A percentile compares a stretch with the other conserved stretches of the same genome.
These are phyloP conservation scores for Pleurotus ostreatus DNA, from an alignment of 768 basidiomycete species.

Conservation along the genomic window DNA sequence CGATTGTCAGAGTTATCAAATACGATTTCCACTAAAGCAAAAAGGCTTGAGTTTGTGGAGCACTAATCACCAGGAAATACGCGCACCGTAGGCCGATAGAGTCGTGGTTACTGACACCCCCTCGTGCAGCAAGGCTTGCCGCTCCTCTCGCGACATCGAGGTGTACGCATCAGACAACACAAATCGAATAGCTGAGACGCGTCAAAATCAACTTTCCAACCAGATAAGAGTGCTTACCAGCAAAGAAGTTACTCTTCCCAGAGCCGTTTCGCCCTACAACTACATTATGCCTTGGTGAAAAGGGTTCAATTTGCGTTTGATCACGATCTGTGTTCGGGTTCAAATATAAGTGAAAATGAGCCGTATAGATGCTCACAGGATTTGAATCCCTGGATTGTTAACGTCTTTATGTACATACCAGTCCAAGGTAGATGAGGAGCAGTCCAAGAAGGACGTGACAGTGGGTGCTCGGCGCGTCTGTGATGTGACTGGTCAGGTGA, in stretches of 20 bases:
- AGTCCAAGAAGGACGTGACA: no score
- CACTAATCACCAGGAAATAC: no score
- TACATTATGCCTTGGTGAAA: constrained; percentile 91
- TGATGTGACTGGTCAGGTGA: no score
- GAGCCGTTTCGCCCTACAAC: constrained; percentile 97
- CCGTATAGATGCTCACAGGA: constrained; percentile 62
- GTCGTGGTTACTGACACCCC: constrained; percentile 86
- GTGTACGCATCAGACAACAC: constrained; percentile 98
- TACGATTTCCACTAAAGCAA: constrained; percentile 72
- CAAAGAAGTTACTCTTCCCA: constrained; percentile 99
- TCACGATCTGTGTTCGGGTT: constrained; percentile 58
- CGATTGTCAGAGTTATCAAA: constrained; percentile 95
- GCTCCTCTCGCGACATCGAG: constrained; percentile 90
- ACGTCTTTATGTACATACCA: constrained; percentile 79
- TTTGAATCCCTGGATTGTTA: constrained; percentile 95
- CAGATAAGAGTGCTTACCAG: constrained; percentile 47
- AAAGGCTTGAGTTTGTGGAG: no score
- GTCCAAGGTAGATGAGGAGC: no score
- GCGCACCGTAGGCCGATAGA: constrained; percentile 82
- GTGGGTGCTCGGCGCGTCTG: no score
- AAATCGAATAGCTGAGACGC: constrained; percentile 80
- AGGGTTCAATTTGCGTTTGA: constrained; percentile 91
- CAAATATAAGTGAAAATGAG: not conserved
- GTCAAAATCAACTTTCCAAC: not conserved
- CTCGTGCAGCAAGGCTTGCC: constrained; percentile 90